phyloP scores from a whole-genome alignment of 2,329 filamentous ascomycete species.

The Aspergillus persii region DNA sequence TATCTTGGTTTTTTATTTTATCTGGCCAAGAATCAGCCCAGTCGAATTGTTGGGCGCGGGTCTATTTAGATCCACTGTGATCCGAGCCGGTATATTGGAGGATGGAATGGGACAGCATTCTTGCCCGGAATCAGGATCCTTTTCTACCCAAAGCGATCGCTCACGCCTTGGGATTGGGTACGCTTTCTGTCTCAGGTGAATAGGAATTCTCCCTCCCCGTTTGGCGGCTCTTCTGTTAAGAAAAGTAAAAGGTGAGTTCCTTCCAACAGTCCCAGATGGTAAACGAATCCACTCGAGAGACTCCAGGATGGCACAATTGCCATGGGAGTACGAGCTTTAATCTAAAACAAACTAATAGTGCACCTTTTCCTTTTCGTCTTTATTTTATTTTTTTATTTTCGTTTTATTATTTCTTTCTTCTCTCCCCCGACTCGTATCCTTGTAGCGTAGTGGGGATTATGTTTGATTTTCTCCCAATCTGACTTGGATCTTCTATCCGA shows the following conservation, averaged over 20 bases:
- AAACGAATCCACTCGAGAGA: not conserved
- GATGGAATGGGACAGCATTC: not conserved
- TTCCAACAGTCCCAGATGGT: too few relatives aligned
- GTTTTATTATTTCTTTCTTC: too few relatives aligned
- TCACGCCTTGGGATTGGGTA: not conserved
- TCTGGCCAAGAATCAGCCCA: not conserved
- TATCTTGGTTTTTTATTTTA: not conserved
- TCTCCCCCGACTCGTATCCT: not conserved
- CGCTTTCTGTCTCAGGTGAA: not conserved
- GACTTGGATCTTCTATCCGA: not conserved
- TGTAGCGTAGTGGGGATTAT: not conserved
- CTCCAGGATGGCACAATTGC: not conserved
- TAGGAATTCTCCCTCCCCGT: not conserved
- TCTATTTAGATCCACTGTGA: not conserved
- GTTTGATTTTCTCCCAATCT: not conserved
- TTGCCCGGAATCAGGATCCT: not conserved
- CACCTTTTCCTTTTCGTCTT: not conserved
- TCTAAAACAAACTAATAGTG: not conserved
- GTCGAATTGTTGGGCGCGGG: not conserved
- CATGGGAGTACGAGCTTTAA: not conserved
- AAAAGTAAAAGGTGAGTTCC: not conserved
- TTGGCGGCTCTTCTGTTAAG: not conserved
- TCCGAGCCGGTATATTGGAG: not conserved
- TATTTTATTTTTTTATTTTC: too few relatives aligned
- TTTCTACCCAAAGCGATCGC: not conserved